Conservation (phyloP, 345 rosid genomes). For the Zanthoxylum bungeanum region DNA sequence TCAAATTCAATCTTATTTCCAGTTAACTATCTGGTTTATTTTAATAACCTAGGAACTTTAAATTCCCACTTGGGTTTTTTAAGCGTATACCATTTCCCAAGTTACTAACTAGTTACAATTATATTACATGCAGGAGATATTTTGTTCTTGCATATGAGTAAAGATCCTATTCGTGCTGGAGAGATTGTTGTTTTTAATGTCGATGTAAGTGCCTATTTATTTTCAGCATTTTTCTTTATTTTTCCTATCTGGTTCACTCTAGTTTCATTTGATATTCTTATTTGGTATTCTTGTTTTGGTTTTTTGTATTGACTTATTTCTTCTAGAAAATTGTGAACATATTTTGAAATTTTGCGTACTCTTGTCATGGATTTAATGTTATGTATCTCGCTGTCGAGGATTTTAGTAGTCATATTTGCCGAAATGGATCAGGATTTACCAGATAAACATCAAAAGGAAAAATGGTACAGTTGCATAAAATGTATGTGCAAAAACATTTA, state of each 20-base stretch:
- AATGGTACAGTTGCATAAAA: not conserved
- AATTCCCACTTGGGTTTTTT: not conserved
- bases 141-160: slow-evolving; percentile 85
- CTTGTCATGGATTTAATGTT: not conserved
- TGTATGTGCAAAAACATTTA: not conserved
- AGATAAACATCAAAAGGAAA: not conserved
- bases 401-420: not conserved
- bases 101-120: slow-evolving; percentile 9
- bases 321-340: not conserved
- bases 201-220: slow-evolving; percentile 51
- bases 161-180: slow-evolving; percentile 93
- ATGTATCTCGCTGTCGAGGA: not conserved
- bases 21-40: not conserved
- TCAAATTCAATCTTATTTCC: not conserved
- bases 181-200: slow-evolving; percentile 95
- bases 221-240: slow-evolving; percentile 1
- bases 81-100: not conserved
- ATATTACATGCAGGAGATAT: slow-evolving; percentile 68
- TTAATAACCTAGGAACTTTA: not conserved
- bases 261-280: not conserved
- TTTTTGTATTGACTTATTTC: not conserved
- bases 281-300: not conserved
- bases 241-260: not conserved
- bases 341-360: not conserved
- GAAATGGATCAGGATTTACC: not conserved